phyloP scores from a whole-genome alignment of 2,329 filamentous ascomycete genomes.

The Aspergillus bombycis region DNA sequence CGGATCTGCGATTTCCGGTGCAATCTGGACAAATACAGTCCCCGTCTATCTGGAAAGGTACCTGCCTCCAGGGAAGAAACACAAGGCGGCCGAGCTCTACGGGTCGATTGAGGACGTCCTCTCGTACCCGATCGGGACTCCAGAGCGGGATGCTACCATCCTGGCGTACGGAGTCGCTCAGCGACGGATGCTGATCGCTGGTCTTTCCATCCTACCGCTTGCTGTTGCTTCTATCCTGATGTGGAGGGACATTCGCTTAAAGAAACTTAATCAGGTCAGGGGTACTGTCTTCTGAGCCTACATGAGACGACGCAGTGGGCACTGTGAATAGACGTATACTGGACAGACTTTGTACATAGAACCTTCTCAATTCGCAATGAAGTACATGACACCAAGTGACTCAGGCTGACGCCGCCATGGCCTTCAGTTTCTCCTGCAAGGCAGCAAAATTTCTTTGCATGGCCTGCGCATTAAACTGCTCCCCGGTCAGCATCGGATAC shows the following conservation, averaged over 20 bases:
- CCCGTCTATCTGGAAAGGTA: conserved; percentile 19
- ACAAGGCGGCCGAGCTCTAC: conserved; percentile 22
- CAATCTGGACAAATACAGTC: conserved; percentile 28
- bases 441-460: conserved; percentile 61
- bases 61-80: conserved; percentile 20
- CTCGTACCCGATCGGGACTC: conserved; percentile 45
- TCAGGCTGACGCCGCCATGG: conserved; percentile 13
- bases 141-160: conserved; percentile 49
- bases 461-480: conserved; percentile 61
- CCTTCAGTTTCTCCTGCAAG: conserved; percentile 52
- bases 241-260: conserved; percentile 14
- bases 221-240: conserved; percentile 5
- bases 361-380: background rate
- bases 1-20: conserved; percentile 27
- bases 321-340: background rate
- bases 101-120: conserved; percentile 17
- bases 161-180: conserved; percentile 53
- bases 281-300: conserved; percentile 12
- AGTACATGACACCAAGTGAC: background rate
- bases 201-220: conserved; percentile 6
- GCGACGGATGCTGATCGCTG: conserved; percentile 46
- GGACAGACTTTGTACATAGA: background rate
- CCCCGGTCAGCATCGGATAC: conserved; percentile 63
- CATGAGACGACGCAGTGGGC: background rate
- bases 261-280: conserved; percentile 11